phyloP scores from a whole-genome alignment of 768 basidiomycete genomes.

The Kwoniella bestiolae region DNA sequence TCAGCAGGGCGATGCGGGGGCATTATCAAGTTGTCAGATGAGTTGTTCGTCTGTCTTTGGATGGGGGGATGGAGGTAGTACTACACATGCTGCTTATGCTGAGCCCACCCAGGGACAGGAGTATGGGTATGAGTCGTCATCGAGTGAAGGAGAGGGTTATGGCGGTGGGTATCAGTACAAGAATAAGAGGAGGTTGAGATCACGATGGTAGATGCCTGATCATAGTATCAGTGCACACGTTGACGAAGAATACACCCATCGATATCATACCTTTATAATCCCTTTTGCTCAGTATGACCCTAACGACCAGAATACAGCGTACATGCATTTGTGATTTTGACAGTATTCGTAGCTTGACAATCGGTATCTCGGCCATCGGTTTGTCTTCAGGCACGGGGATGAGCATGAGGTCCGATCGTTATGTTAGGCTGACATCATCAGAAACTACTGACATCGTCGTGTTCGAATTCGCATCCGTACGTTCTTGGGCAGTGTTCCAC shows the following conservation, averaged over 20 bases:
- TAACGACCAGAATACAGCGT: not conserved
- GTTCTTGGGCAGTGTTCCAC: too few relatives aligned
- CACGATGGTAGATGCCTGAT: not conserved
- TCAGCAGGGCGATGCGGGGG: not conserved
- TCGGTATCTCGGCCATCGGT: not conserved
- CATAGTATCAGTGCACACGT: too few relatives aligned
- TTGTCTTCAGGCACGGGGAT: not conserved
- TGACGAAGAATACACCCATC: too few relatives aligned
- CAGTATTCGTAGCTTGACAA: too few relatives aligned
- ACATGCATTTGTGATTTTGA: not conserved
- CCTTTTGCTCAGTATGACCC: not conserved
- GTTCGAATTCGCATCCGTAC: too few relatives aligned
- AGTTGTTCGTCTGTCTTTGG: conserved; percentile 17
- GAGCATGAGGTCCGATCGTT: not conserved
- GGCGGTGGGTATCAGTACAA: not conserved
- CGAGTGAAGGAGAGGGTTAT: not conserved
- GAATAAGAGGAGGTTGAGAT: not conserved
- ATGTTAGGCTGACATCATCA: not conserved
- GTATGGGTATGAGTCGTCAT: not conserved
- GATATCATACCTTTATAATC: conserved; percentile 2
- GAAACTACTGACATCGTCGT: not conserved
- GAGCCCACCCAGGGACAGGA: not conserved
- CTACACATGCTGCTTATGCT: not conserved
- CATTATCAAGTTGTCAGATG: conserved; percentile 5
- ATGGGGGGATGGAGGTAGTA: not conserved